A percentile compares a stretch with the other conserved stretches of the same genome.
Evolutionary conservation across 192 early-diverging fungal species (phyloP).

Genomic region (Bifiguratus adelaidae): DNA sequence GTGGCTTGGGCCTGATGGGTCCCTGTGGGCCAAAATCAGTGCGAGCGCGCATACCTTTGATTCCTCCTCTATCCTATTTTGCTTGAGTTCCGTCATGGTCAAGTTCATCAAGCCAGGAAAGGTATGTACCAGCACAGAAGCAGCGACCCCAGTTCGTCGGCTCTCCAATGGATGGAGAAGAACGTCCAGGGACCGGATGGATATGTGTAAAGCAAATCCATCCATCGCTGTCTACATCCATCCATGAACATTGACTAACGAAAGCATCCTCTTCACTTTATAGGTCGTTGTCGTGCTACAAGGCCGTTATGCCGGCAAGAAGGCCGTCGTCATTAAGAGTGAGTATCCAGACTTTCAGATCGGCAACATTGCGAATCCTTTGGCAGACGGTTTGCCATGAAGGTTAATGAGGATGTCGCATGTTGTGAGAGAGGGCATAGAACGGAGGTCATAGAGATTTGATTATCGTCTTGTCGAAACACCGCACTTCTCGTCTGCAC

Average conservation of each 20-base stretch:
- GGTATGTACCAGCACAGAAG: constrained; percentile 18
- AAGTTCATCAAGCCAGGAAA: constrained; percentile 51
- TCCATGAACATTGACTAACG: background rate
- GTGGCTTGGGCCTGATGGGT: too few relatives aligned
- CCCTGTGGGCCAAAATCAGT: too few relatives aligned
- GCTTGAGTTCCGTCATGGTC: too few relatives aligned
- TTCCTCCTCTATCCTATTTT: too few relatives aligned
- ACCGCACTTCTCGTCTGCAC: too few relatives aligned
- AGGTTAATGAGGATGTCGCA: too few relatives aligned
- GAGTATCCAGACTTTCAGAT: constrained; percentile 4
- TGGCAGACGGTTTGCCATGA: too few relatives aligned
- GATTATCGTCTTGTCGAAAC: too few relatives aligned
- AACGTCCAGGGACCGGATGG: constrained; percentile 6
- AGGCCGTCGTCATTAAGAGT: constrained; percentile 97
- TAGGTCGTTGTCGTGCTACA: constrained; percentile 97
- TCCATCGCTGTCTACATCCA: background rate
- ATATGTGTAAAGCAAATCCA: background rate
- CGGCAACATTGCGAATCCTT: too few relatives aligned
- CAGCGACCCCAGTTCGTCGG: constrained; percentile 13
- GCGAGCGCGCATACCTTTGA: too few relatives aligned
- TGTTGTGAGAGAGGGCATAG: too few relatives aligned
- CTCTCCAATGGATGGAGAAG: constrained; percentile 18
- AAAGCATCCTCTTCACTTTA: background rate
- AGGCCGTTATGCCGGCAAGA: constrained; percentile 98
- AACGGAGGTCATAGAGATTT: too few relatives aligned